Base-by-base conservation (phyloP, 2,329 filamentous ascomycete genomes). In the Myotisia sp. region DNA sequence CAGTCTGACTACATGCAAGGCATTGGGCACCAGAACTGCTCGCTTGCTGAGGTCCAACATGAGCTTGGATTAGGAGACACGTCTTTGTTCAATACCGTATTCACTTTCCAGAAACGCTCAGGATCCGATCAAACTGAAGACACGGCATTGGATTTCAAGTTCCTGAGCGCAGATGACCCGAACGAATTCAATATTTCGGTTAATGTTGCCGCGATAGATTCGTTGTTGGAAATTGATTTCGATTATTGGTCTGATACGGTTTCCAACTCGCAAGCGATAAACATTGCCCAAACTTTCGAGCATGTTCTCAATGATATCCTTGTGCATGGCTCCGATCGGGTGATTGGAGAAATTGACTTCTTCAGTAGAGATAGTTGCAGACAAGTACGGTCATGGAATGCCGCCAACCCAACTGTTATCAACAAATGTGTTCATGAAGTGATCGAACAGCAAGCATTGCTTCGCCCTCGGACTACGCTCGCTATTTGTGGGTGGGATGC, bases 1-100 rank as follows among this genome's bases (percentile, higher is more conserved):
- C 67, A 69, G 26, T 49, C 51, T 8, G 59, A 68, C 36, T 63
- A 65, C 12, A 54, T 65, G 13, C 49, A 55, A 24, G 60, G 61
- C 26, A 53, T 71, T 39, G 52, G 58, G 0, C 58, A 70, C 40
- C 67, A 70, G 38, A 60, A 55, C 36, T 65, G 63, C 41, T 68
- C 67, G 2, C 51, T 67, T 13, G 62, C 63, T 4, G 58, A 60
- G 30, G 62, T 67, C 7, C 63, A 66, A 35, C 56, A 60, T 37
- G 54, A 55, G 28, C 47, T 61, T 36, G 50, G 52, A 5, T 42
- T 50, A 32, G 46, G 54, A 33, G 52, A 54, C 10, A 47, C 52
- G 27, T 38, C 51, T 5, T 46, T 62, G 1, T 62, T 62, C 41
- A 61, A 62, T 39, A 61, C 59, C 3, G 56, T 52, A 0, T 46